phyloP scores from a whole-genome alignment of 2,329 filamentous ascomycete species.

The Sporothrix globosa region DNA sequence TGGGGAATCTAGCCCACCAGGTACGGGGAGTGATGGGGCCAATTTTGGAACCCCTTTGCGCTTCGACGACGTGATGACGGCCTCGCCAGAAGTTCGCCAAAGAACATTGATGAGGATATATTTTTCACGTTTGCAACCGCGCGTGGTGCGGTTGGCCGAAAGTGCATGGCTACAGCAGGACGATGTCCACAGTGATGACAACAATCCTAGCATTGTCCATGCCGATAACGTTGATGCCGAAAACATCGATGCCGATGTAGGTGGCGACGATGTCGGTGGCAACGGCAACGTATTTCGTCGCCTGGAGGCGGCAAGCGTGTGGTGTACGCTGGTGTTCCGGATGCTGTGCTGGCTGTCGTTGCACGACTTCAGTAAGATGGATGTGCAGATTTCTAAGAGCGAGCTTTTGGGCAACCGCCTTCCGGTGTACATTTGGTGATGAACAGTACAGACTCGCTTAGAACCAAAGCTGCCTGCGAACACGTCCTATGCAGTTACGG shows the following conservation, averaged over 20 bases:
- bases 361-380: conserved; percentile 60
- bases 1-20: background rate
- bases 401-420: conserved; percentile 59
- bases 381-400: conserved; percentile 57
- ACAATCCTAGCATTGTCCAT: background rate
- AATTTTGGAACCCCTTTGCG: conserved; percentile 41
- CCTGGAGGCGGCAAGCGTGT: conserved; percentile 48
- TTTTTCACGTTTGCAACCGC: conserved; percentile 50
- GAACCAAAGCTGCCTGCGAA: background rate
- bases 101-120: conserved; percentile 57
- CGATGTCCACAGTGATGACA: conserved; percentile 27
- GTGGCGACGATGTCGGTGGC: background rate
- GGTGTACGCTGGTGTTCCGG: conserved; percentile 59
- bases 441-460: background rate
- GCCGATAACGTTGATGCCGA: conserved; percentile 26
- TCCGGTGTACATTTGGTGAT: conserved; percentile 54
- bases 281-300: conserved; percentile 35
- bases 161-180: conserved; percentile 33
- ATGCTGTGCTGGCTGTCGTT: conserved; percentile 63
- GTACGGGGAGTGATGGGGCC: background rate
- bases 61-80: conserved; percentile 54
- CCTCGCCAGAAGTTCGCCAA: conserved; percentile 54
- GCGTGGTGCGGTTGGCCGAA: conserved; percentile 46
- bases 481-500: background rate
- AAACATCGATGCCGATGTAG: background rate